Percentiles rank a stretch among this genome's conserved stretches.
Evolutionary conservation across 495 filamentous ascomycete species (phyloP).

Genomic region (Sordaria brevicollis): DNA sequence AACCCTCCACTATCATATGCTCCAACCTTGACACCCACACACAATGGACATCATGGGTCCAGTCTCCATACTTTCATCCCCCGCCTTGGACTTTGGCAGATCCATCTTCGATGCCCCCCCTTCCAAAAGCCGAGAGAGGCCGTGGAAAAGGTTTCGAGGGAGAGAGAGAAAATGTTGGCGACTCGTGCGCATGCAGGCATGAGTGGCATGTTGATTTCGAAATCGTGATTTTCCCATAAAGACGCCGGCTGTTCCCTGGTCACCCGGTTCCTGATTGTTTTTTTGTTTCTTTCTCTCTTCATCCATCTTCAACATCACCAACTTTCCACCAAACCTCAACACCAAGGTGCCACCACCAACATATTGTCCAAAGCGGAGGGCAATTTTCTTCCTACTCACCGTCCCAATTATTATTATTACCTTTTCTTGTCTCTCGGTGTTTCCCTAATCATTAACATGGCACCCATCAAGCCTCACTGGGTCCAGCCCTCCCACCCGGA

Average conservation of each 20-base stretch:
- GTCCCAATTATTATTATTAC: background rate
- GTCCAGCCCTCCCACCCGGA: constrained; percentile 41
- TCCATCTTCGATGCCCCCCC: too few relatives aligned
- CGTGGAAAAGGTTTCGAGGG: background rate
- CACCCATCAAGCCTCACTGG: constrained; percentile 42
- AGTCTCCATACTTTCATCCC: too few relatives aligned
- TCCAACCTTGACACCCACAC: background rate
- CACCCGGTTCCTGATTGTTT: background rate
- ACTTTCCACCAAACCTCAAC: background rate
- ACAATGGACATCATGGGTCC: background rate
- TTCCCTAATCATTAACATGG: constrained; percentile 21
- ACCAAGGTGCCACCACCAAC: background rate
- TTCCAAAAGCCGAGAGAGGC: background rate
- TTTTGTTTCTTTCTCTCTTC: background rate
- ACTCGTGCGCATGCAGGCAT: background rate
- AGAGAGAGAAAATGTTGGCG: too few relatives aligned
- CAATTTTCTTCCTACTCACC: background rate
- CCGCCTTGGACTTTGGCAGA: background rate
- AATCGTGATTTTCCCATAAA: background rate
- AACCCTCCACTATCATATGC: background rate
- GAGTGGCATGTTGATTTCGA: background rate
- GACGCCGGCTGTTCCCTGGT: background rate
- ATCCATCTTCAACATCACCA: background rate
- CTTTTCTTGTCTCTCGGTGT: background rate
- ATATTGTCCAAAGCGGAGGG: background rate